phyloP scores from a whole-genome alignment of 768 basidiomycete species.

The Mycena leptocephala region DNA sequence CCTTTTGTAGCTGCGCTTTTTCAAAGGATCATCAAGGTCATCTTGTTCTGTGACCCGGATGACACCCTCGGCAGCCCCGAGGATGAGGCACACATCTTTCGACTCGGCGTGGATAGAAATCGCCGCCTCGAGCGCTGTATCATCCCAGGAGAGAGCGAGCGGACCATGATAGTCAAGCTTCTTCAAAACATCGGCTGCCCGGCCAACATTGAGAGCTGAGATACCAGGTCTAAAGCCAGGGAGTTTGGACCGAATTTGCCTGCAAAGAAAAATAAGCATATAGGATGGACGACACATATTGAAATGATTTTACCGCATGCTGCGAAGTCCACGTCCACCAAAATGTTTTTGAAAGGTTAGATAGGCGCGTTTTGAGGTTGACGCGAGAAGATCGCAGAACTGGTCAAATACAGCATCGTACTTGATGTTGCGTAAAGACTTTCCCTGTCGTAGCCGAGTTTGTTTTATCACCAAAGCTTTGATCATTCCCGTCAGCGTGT shows the following conservation, averaged over 20 bases:
- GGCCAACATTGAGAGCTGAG: slow-evolving; percentile 7
- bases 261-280: neutral
- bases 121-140: slow-evolving; percentile 32
- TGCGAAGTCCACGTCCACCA: slow-evolving; percentile 30
- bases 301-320: slow-evolving; percentile 6
- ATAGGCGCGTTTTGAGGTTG: slow-evolving; percentile 25
- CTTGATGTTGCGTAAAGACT: slow-evolving; percentile 33
- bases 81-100: slow-evolving; percentile 21
- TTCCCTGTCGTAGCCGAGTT: slow-evolving; percentile 27
- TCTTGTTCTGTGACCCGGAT: slow-evolving; percentile 23
- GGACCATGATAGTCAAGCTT: slow-evolving; percentile 30
- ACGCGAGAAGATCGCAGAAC: slow-evolving; percentile 32
- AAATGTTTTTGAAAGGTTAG: slow-evolving; percentile 28
- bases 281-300: neutral
- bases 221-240: slow-evolving; percentile 32
- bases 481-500: slow-evolving; percentile 37
- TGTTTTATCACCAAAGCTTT: slow-evolving; percentile 32
- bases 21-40: slow-evolving; percentile 25
- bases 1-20: slow-evolving; percentile 22
- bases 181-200: neutral
- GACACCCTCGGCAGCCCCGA: slow-evolving; percentile 27
- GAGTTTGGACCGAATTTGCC: slow-evolving; percentile 17
- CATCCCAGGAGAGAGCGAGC: slow-evolving; percentile 35
- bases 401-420: slow-evolving; percentile 33
- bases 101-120: slow-evolving; percentile 28